These are phyloP conservation scores for Saccharomycopsis malanga DNA, from an alignment of 805 yeast species.

Conservation along the genomic window DNA sequence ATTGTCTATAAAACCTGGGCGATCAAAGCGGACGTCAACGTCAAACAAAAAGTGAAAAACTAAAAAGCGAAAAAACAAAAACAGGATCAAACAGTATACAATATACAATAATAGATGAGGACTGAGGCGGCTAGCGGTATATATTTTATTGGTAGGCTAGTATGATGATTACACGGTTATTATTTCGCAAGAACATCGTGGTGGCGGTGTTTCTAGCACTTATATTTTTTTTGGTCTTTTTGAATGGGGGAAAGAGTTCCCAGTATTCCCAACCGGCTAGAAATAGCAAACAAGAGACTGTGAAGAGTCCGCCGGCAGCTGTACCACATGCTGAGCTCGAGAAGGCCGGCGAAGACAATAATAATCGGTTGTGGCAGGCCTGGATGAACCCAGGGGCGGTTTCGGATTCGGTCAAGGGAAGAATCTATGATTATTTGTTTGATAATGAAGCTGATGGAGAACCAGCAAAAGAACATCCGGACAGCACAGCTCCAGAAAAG, in stretches of 20 bases:
- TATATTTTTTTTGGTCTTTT: neutral
- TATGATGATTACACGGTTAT: constrained; percentile 13
- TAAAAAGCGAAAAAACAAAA: too few relatives aligned
- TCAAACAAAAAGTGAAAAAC: too few relatives aligned
- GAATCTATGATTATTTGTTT: constrained; percentile 17
- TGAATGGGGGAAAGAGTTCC: neutral
- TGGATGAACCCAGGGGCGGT: constrained; percentile 1
- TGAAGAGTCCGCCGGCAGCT: neutral
- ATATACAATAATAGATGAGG: too few relatives aligned
- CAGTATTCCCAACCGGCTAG: neutral
- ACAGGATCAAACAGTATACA: too few relatives aligned
- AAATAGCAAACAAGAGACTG: neutral
- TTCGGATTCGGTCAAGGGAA: constrained; percentile 2
- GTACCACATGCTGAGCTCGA: constrained; percentile 3
- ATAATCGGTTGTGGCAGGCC: constrained; percentile 16
- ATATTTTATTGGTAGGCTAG: too few relatives aligned
- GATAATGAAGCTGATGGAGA: neutral
- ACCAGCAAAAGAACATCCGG: neutral
- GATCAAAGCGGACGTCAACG: too few relatives aligned
- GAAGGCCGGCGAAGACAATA: constrained; percentile 15
- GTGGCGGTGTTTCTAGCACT: constrained; percentile 3
- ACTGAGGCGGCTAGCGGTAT: too few relatives aligned
- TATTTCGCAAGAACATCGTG: constrained; percentile 2
- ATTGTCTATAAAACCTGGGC: too few relatives aligned
- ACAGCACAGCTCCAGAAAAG: neutral